These are phyloP conservation scores for Penicillium coprophilum DNA, from an alignment of 495 filamentous ascomycete species.

Conservation along the genomic window DNA sequence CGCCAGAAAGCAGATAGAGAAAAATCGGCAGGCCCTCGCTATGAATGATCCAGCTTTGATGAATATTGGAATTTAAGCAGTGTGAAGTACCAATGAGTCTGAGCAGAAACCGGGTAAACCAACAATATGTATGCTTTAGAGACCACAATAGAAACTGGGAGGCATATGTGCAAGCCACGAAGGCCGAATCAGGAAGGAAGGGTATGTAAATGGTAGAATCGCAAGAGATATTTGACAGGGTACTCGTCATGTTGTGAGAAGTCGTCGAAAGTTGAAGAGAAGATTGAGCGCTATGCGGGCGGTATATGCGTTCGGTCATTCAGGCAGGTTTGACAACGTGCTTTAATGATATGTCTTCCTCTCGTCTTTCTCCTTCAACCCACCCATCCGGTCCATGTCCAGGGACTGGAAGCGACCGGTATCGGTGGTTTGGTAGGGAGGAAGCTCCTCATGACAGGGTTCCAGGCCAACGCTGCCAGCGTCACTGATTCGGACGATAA, in stretches of 20 bases:
- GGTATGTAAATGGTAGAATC: conserved; percentile 27
- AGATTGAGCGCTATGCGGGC: conserved; percentile 10
- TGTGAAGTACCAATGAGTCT: neutral
- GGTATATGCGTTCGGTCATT: conserved; percentile 11
- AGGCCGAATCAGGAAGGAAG: conserved; percentile 20
- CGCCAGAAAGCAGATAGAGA: conserved; percentile 25
- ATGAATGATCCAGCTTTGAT: conserved; percentile 29
- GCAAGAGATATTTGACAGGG: conserved; percentile 32
- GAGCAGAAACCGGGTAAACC: conserved; percentile 7
- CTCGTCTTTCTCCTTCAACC: conserved; percentile 82
- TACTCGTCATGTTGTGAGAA: conserved; percentile 40
- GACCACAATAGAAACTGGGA: conserved; percentile 20
- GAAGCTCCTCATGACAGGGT: conserved; percentile 77
- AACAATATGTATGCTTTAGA: conserved; percentile 5
- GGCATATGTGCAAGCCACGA: conserved; percentile 42
- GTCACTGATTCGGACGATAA: conserved; percentile 92
- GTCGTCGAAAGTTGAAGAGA: conserved; percentile 31
- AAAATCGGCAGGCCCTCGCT: conserved; percentile 37
- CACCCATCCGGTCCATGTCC: conserved; percentile 92
- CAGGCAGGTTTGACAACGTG: conserved; percentile 5
- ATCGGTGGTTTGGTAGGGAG: conserved; percentile 79
- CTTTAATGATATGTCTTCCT: conserved; percentile 38
- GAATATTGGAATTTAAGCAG: conserved; percentile 10
- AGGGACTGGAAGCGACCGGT: conserved; percentile 81
- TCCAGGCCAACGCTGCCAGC: conserved; percentile 80